Percentiles rank a stretch among this genome's conserved stretches.
Evolutionary conservation across 2,329 filamentous ascomycete species (phyloP).

Genomic region (Phoma herbarum): DNA sequence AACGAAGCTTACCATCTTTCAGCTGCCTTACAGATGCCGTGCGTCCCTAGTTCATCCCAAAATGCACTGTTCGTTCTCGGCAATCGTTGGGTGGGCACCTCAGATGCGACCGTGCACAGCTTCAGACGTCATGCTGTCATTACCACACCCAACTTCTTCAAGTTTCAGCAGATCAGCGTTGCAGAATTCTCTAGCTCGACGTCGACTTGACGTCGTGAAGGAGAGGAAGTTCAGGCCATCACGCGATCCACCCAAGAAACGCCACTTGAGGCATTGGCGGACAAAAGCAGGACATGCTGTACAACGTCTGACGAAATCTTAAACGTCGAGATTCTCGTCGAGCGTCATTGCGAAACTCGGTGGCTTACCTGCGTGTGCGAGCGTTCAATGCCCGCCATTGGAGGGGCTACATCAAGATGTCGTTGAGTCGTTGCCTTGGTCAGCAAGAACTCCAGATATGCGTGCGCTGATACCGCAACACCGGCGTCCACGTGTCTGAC

Average conservation of each 20-base stretch:
- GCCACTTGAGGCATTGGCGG: conserved; percentile 3
- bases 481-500: conserved; percentile 19
- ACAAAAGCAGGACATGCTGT: conserved; percentile 24
- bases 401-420: not conserved
- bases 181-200: conserved; percentile 3
- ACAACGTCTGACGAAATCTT: conserved; percentile 32
- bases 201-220: conserved; percentile 7
- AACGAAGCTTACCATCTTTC: conserved; percentile 13
- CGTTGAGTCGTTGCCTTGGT: not conserved
- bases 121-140: conserved; percentile 10
- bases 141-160: conserved; percentile 5
- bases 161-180: conserved; percentile 4
- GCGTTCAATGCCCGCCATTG: conserved; percentile 1
- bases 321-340: conserved; percentile 24
- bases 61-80: conserved; percentile 12
- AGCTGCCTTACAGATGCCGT: conserved; percentile 18
- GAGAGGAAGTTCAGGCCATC: not conserved
- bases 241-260: conserved; percentile 1
- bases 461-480: conserved; percentile 11
- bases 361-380: conserved; percentile 12
- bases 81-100: conserved; percentile 9
- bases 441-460: conserved; percentile 6
- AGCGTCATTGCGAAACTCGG: conserved; percentile 21
- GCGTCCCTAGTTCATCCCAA: conserved; percentile 13
- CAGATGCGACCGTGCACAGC: conserved; percentile 10